Base-by-base conservation (phyloP, 1,139 yeast genomes). In the Pichia sp. region DNA sequence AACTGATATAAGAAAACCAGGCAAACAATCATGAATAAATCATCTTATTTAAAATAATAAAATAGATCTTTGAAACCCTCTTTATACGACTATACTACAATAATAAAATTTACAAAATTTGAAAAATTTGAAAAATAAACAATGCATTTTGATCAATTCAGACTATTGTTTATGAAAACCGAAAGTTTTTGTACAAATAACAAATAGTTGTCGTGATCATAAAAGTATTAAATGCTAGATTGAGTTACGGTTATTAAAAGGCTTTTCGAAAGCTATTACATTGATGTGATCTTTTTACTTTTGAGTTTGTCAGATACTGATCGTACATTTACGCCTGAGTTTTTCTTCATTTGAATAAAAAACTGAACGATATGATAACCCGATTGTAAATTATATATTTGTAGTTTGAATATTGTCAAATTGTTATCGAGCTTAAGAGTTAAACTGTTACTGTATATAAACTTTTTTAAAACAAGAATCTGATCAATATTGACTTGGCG, bases 1-100 rank as follows among this genome's bases (percentile, higher is more conserved):
- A 26, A 57, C 63, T 7, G 65, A 63, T 46, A 47, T 60, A n/a
- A 54, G 47, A 10, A 65, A 61, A 45, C 68, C 68, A 18, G 38
- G 44, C 27, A 49, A 54, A 44, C 54, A 49, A 41, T 47, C 46
- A 6, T 54, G 34, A 25, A 25, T 25, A 26, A 2, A 36, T 26
- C 10, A 9, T 26, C 1, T 32, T 32, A 32, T 9, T 4, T 8
- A 32, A 32, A 7, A 9, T 8, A 3, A 10, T 26, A 4, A 26
- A 36, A 10, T 26, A 36, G 5, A 9, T 9, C 10, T 10, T 9
- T 10, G 8, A 36, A 26, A 27, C 39, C 30, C 26, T 25, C 6
- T 36, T n/a, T 36, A 36, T 36, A 36, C n/a, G 26, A 36, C 6
- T 8, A 26, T 9, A 4, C 5, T 10, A 10, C 27, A 36, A 36